Evolutionary conservation across 164 flowering plant species (phyloP).

Genomic region (Nelumbo lutea): DNA sequence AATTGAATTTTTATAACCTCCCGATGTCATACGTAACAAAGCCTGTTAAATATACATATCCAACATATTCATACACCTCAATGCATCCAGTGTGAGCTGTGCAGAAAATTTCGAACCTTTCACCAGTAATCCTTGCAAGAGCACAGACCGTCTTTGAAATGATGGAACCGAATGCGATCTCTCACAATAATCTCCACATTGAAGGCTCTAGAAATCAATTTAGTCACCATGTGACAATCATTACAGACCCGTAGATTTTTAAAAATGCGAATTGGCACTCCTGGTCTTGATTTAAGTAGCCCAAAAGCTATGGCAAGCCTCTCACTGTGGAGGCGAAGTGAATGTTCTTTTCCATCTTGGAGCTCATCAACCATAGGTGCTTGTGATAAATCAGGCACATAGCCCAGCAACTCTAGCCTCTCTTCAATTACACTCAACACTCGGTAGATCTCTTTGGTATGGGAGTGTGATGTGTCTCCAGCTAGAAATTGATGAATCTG

Average conservation of each 20-base stretch:
- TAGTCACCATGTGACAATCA: slow-evolving; percentile 65
- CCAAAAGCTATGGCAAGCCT: slow-evolving; percentile 79
- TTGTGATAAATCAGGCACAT: slow-evolving; percentile 52
- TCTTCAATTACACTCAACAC: slow-evolving; percentile 41
- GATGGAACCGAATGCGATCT: slow-evolving; percentile 78
- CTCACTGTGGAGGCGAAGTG: slow-evolving; percentile 68
- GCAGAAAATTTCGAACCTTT: not conserved
- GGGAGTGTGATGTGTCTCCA: slow-evolving; percentile 71
- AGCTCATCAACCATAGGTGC: slow-evolving; percentile 52
- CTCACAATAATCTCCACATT: slow-evolving; percentile 64
- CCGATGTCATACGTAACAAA: too few relatives aligned
- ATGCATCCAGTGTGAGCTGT: too few relatives aligned
- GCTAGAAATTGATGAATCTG: slow-evolving; percentile 59
- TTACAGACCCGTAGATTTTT: slow-evolving; percentile 68
- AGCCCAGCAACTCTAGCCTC: slow-evolving; percentile 36
- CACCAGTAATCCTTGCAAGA: slow-evolving; percentile 53
- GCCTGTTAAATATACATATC: too few relatives aligned
- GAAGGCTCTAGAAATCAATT: slow-evolving; percentile 46
- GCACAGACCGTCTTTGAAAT: slow-evolving; percentile 43
- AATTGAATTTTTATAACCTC: too few relatives aligned
- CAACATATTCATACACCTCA: too few relatives aligned
- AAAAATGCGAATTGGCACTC: slow-evolving; percentile 56
- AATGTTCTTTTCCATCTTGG: slow-evolving; percentile 30
- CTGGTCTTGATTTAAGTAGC: slow-evolving; percentile 39
- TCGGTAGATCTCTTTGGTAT: slow-evolving; percentile 40